A percentile compares a stretch with the other conserved stretches of the same genome.
Conservation (phyloP, 306 rosid genomes). For the Pyrus pyrifolia region DNA sequence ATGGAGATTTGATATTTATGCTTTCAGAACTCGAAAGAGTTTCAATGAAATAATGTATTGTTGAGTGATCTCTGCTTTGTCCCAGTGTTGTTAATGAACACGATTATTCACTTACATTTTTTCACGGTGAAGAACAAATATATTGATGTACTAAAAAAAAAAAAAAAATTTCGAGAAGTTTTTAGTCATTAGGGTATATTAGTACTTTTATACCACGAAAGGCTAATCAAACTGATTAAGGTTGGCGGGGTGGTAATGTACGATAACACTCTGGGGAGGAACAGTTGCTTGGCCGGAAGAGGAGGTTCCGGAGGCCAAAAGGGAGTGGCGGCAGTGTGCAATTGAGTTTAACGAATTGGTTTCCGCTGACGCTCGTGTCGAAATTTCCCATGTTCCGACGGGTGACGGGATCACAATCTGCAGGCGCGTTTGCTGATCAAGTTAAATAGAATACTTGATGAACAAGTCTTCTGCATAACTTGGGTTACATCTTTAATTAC, state of each 20-base stretch:
- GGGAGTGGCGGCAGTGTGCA: not conserved
- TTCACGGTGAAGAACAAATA: no score
- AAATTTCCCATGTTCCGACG: slow-evolving; percentile 27
- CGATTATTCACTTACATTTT: no score
- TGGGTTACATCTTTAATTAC: no score
- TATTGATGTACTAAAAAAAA: no score
- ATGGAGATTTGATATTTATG: no score
- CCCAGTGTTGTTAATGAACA: not conserved
- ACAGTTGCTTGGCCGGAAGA: not conserved
- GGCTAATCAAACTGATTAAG: slow-evolving; percentile 37
- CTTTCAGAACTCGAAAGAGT: not conserved
- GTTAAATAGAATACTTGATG: no score
- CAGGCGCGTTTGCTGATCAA: slow-evolving; percentile 23
- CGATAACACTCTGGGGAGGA: slow-evolving; percentile 50
- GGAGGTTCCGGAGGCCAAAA: not conserved
- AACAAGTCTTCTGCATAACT: no score
- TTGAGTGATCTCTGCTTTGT: not conserved
- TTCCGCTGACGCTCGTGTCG: slow-evolving; percentile 10
- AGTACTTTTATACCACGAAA: not conserved
- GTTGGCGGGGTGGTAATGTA: slow-evolving; percentile 41
- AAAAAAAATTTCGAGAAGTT: no score
- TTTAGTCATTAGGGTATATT: no score
- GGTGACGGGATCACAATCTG: slow-evolving; percentile 54
- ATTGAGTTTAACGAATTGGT: not conserved
- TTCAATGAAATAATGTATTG: not conserved